Evolutionary conservation across 495 filamentous ascomycete genomes (phyloP), one percentile per base, ranked within the genome.

Genomic region (Terfezia boudieri): DNA sequence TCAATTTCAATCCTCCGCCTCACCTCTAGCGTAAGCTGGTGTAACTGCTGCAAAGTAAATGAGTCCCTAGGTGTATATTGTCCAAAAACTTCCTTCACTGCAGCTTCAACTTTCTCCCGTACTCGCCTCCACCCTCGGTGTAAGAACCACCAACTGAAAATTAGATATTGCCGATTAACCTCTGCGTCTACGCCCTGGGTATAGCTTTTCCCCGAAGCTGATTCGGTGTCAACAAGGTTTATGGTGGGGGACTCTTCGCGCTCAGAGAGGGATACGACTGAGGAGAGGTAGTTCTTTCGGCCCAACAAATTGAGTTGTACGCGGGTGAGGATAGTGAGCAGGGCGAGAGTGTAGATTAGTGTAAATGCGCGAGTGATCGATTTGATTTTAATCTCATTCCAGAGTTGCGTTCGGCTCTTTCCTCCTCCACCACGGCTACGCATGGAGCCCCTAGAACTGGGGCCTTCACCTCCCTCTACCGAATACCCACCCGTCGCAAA

Each of bases 221-320:
- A 85, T 60, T 92, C 86, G 61, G 85, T 76, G 67, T 95, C 87
- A 68, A 94, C 86, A 10, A 95, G 73, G 57, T 71, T 83, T 64
- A 96, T 98, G 0, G 75, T 79, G 14, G 79, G 76, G 14, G 71
- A 71, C 53, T 77, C 61, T 49, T 65, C 61, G 23, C 61, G 77
- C 11, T 79, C 83, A 4, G 90, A 87, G 50, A 93, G 74, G 7
- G 86, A 85, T 9, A 96, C 83, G 7, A 99, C 90, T 55, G 83
- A 89, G 14, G 87, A 90, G 20, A 96, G 78, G 71, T 99, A 99
- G 65, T 84, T 94, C 48, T 87, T 77, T 50, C 90, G 81, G 43
- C 92, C 90, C 26, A 99, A 83, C 36, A 99, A 83, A 68, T 96
- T 99, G 49, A 99, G 79, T 71, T 99, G 90, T 61, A 96, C 83